Conservation (phyloP, 371 early-diverging fungal species). For the Actinomucor elegans region DNA sequence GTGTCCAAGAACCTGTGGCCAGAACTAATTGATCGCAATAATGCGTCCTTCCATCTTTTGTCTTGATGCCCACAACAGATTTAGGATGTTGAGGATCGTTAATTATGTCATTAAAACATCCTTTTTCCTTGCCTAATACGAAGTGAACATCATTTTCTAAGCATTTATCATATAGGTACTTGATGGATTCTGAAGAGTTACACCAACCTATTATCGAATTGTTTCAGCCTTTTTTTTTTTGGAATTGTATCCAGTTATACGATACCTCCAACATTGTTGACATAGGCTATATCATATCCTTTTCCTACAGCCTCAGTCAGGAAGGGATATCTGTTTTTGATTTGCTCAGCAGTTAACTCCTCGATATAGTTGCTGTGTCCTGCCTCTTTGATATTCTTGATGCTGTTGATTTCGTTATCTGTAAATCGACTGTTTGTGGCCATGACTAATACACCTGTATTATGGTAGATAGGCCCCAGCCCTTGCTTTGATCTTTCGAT, state of each 20-base stretch:
- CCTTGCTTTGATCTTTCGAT: constrained; percentile 27
- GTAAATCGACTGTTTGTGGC: constrained; percentile 28
- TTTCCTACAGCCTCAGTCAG: constrained; percentile 30
- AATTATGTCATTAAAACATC: constrained; percentile 21
- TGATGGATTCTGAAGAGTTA: constrained; percentile 31
- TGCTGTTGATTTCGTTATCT: constrained; percentile 26
- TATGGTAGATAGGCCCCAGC: constrained; percentile 31
- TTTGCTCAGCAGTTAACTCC: constrained; percentile 18
- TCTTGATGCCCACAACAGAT: constrained; percentile 38
- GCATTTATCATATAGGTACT: constrained; percentile 32
- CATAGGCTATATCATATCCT: constrained; percentile 31
- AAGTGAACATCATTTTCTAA: constrained; percentile 35
- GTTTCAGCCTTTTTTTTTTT: too few species aligned
- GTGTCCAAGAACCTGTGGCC: constrained; percentile 61
- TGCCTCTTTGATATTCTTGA: constrained; percentile 33
- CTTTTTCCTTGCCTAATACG: constrained; percentile 27
- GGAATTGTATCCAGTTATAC: too few species aligned
- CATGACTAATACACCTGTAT: constrained; percentile 41
- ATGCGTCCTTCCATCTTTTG: constrained; percentile 37
- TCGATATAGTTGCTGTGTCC: constrained; percentile 34
- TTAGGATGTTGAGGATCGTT: constrained; percentile 2
- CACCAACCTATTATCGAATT: constrained; percentile 30
- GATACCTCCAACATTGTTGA: constrained; percentile 36
- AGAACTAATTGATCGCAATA: constrained; percentile 38
- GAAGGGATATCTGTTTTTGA: constrained; percentile 28